A percentile compares a stretch with the other conserved stretches of the same genome.
These are phyloP conservation scores for Jatropha multifida DNA, from an alignment of 441 rosid species.

Conservation along the genomic window DNA sequence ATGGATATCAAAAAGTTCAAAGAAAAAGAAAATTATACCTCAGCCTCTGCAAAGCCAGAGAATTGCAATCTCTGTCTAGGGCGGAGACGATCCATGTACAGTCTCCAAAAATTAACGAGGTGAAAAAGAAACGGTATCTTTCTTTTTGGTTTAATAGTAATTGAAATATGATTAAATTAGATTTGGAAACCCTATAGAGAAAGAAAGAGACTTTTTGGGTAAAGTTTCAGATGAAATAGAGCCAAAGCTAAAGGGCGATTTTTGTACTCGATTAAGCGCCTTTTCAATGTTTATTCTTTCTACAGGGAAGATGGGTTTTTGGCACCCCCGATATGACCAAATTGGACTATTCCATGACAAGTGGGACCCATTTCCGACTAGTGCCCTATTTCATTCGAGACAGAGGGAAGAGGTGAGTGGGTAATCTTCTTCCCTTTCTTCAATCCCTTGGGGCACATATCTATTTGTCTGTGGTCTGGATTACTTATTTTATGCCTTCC, in stretches of 20 bases:
- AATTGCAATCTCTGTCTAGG: constrained; percentile 43
- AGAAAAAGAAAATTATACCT: constrained; percentile 33
- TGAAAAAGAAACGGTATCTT: not conserved
- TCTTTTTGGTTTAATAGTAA: not conserved
- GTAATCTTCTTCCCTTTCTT: no score
- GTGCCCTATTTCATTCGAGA: no score
- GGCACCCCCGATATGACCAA: not conserved
- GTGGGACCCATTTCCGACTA: not conserved
- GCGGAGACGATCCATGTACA: constrained; percentile 57
- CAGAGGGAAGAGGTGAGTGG: no score
- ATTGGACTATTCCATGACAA: not conserved
- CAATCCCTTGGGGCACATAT: no score
- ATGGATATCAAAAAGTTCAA: not conserved
- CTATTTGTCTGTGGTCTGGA: no score
- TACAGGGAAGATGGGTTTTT: no score
- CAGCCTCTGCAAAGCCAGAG: constrained; percentile 52
- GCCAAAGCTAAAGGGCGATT: not conserved
- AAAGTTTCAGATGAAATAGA: not conserved
- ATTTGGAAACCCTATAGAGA: not conserved
- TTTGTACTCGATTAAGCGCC: not conserved
- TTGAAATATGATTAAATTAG: not conserved
- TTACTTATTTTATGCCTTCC: no score
- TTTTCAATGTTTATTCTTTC: not conserved
- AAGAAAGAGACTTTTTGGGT: not conserved
- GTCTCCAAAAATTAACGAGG: not conserved